Evolutionary conservation across 2,329 filamentous ascomycete species (phyloP).

Genomic region (Madurella fahalii): DNA sequence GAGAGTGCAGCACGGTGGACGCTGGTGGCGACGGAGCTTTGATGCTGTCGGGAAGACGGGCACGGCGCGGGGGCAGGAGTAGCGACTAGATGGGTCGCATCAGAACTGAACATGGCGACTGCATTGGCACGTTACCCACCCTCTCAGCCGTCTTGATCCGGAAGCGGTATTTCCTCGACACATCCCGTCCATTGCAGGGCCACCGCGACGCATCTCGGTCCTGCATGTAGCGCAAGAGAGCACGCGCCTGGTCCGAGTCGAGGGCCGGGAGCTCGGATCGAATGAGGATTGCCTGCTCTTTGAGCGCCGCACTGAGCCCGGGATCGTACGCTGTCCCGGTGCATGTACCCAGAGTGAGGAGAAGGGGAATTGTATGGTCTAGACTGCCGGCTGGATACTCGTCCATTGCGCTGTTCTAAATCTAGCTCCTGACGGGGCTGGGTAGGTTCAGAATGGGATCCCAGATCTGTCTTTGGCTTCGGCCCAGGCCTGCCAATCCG

Average conservation of each 20-base stretch:
- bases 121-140: constrained; percentile 54
- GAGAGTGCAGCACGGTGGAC: constrained; percentile 71
- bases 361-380: constrained; percentile 79
- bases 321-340: constrained; percentile 39
- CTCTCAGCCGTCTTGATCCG: constrained; percentile 71
- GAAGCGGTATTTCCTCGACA: constrained; percentile 54
- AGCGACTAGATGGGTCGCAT: constrained; percentile 43
- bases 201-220: constrained; percentile 59
- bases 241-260: constrained; percentile 59
- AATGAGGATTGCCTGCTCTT: constrained; percentile 58
- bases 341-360: constrained; percentile 74
- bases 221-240: constrained; percentile 62
- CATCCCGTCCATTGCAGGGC: constrained; percentile 63
- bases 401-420: constrained; percentile 55
- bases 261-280: constrained; percentile 68
- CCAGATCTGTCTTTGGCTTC: too few species aligned
- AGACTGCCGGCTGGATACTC: constrained; percentile 76
- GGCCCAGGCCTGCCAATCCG: too few species aligned
- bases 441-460: too few species aligned
- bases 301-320: constrained; percentile 47
- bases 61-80: constrained; percentile 54
- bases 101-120: constrained; percentile 7
- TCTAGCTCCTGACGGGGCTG: background rate
- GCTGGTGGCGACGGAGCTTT: constrained; percentile 43
- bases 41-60: constrained; percentile 49